phyloP scores from a whole-genome alignment of 345 rosid genomes.

The Orychophragmus violaceus region DNA sequence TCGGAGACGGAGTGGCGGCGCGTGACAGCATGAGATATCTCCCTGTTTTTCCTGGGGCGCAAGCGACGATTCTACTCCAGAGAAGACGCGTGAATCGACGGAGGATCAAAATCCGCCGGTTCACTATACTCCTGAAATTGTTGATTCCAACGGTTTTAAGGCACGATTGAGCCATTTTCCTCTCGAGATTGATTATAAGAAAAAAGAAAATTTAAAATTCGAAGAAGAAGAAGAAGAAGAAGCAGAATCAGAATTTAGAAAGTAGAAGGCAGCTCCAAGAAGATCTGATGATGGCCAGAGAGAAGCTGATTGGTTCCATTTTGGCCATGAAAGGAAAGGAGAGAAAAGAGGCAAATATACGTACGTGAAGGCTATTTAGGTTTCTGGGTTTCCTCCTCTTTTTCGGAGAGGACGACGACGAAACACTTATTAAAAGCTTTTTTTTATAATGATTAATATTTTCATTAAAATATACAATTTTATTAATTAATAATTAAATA shows the following conservation, averaged over 20 bases:
- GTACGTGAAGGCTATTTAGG: neutral
- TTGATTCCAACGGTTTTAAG: constrained; percentile 31
- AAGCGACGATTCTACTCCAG: constrained; percentile 41
- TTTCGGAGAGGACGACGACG: constrained; percentile 13
- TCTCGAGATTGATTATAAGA: neutral
- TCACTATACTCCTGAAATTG: constrained; percentile 37
- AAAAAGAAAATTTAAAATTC: neutral
- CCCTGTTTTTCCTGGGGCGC: constrained; percentile 46
- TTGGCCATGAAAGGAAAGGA: constrained; percentile 18
- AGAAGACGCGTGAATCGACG: constrained; percentile 50
- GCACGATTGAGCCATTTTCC: constrained; percentile 23
- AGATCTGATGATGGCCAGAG: constrained; percentile 26
- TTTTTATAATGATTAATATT: neutral
- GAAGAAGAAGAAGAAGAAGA: neutral
- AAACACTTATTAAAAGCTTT: neutral
- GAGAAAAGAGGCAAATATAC: constrained; percentile 14
- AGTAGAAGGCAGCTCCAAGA: neutral
- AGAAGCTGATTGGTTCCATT: constrained; percentile 7
- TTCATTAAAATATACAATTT: neutral
- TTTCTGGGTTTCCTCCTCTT: constrained; percentile 16
- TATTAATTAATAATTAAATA: too few species aligned
- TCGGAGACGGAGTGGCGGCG: constrained; percentile 29
- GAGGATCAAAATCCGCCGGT: constrained; percentile 47
- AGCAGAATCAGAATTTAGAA: neutral
- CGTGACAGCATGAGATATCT: constrained; percentile 41